Evolutionary conservation across 2,329 filamentous ascomycete genomes (phyloP).

Genomic region (Colletotrichum sansevieriae): DNA sequence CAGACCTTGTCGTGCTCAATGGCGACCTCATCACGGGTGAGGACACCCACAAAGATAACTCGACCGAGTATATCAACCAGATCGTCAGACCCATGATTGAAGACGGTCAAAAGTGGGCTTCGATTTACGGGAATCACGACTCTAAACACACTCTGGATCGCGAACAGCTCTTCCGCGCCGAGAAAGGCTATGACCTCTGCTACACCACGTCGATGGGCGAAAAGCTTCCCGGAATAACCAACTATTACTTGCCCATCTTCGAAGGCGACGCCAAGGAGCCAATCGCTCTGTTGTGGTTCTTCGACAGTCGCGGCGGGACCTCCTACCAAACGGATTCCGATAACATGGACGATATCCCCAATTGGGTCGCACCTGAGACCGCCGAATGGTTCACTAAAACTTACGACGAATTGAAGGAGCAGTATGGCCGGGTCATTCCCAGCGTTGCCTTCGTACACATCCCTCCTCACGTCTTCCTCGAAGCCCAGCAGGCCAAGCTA

Average conservation of each 20-base stretch:
- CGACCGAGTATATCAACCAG: conserved; percentile 62
- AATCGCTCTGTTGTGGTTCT: conserved; percentile 67
- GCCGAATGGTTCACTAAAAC: conserved; percentile 59
- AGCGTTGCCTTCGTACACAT: conserved; percentile 44
- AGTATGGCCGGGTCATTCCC: conserved; percentile 42
- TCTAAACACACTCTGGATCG: conserved; percentile 61
- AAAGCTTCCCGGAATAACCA: conserved; percentile 39
- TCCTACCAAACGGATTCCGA: conserved; percentile 49
- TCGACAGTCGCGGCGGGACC: conserved; percentile 63
- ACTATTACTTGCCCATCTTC: conserved; percentile 44
- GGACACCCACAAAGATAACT: conserved; percentile 61
- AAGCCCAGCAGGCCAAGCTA: conserved; percentile 41
- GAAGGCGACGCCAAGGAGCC: conserved; percentile 34
- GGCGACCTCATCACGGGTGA: conserved; percentile 75
- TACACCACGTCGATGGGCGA: conserved; percentile 54
- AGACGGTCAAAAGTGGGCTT: conserved; percentile 64
- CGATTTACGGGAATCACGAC: conserved; percentile 74
- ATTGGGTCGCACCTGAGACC: conserved; percentile 60
- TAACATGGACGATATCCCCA: conserved; percentile 48
- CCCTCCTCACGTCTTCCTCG: conserved; percentile 40
- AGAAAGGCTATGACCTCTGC: conserved; percentile 66
- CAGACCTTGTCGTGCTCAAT: conserved; percentile 69
- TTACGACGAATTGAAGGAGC: conserved; percentile 42
- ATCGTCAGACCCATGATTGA: conserved; percentile 62
- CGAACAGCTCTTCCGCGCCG: conserved; percentile 55